Percentiles rank a stretch among this genome's conserved stretches.
phyloP scores from a whole-genome alignment of 2,329 filamentous ascomycete species.

The Plenodomus tracheiphilus region DNA sequence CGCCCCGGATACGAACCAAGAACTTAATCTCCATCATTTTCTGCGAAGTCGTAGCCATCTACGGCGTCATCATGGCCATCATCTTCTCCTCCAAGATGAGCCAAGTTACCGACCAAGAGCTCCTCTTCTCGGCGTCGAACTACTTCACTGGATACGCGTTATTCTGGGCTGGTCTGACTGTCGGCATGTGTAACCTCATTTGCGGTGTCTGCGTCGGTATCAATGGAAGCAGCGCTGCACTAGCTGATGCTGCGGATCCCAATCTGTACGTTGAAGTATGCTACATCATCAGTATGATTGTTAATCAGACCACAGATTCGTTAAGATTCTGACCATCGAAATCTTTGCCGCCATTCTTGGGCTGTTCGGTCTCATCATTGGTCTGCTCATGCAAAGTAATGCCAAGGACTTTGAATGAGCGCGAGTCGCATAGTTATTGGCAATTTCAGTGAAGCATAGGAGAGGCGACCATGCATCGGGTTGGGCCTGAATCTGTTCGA shows the following conservation, averaged over 20 bases:
- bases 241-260: constrained; percentile 93
- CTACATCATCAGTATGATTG: neutral
- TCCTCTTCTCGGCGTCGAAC: constrained; percentile 72
- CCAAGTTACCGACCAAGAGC: constrained; percentile 65
- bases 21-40: constrained; percentile 99
- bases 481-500: neutral
- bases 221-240: constrained; percentile 93
- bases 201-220: constrained; percentile 97
- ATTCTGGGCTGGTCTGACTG: constrained; percentile 94
- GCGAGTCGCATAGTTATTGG: neutral
- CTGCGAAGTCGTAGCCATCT: constrained; percentile 99
- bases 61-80: constrained; percentile 99
- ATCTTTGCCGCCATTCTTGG: constrained; percentile 98
- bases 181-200: constrained; percentile 92
- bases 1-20: constrained; percentile 97
- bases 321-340: constrained; percentile 98
- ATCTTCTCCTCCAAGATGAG: constrained; percentile 91
- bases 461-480: neutral
- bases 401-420: constrained; percentile 68
- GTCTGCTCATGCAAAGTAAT: constrained; percentile 83
- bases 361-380: constrained; percentile 94
- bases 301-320: constrained; percentile 66
- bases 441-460: neutral
- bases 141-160: constrained; percentile 95
- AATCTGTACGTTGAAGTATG: constrained; percentile 68